Evolutionary conservation across 75 land plant genomes (phyloP).

Genomic region (Picea sitchensis): DNA sequence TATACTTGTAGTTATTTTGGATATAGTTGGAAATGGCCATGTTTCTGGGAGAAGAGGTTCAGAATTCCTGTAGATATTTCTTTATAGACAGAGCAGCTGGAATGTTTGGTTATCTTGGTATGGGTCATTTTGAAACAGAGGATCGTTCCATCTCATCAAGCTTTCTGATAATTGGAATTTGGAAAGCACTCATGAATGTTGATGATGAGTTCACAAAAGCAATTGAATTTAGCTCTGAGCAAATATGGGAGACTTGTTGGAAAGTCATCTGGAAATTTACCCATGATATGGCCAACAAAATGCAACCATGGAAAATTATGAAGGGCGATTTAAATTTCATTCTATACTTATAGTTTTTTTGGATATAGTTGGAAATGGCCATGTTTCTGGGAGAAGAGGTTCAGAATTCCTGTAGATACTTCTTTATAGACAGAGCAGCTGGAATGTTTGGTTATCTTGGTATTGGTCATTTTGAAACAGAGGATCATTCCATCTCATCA

Average conservation of each 20-base stretch:
- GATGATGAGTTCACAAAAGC: no score
- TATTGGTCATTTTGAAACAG: background rate
- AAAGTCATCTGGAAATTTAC: no score
- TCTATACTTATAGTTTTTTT: background rate
- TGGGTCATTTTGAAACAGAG: no score
- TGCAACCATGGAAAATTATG: no score
- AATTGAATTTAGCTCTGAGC: no score
- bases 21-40: background rate
- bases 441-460: background rate
- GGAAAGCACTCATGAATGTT: no score
- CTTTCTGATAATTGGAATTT: no score
- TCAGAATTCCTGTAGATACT: background rate
- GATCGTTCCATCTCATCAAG: no score
- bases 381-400: background rate
- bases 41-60: background rate
- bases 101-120: no score
- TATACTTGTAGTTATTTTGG: background rate
- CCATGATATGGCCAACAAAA: no score
- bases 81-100: background rate
- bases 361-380: background rate
- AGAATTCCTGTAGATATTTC: background rate
- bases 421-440: background rate
- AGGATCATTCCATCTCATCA: background rate
- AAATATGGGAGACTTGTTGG: no score
- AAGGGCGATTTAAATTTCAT: background rate